Percentiles rank a stretch among this genome's conserved stretches.
Evolutionary conservation across 2,329 filamentous ascomycete species (phyloP).

Genomic region (Epichloe scottii): DNA sequence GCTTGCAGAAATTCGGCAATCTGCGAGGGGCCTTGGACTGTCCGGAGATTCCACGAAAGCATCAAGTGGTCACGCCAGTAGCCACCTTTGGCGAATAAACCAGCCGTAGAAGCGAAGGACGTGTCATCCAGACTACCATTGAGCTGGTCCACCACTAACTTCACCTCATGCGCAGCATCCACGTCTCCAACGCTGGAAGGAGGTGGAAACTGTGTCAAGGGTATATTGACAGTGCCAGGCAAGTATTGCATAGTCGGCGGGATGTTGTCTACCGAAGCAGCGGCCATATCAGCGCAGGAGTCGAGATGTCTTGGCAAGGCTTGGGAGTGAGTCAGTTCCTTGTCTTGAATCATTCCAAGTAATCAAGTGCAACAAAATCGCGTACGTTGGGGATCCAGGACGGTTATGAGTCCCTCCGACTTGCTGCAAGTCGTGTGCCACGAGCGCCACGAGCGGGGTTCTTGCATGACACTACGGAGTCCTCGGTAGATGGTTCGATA

Average conservation of each 20-base stretch:
- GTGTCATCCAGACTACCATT: slow-evolving; percentile 26
- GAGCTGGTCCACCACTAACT: slow-evolving; percentile 24
- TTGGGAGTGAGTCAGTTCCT: background rate
- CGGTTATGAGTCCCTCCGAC: no score
- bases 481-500: no score
- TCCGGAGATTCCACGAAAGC: slow-evolving; percentile 43
- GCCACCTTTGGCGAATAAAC: slow-evolving; percentile 31
- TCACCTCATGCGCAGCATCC: slow-evolving; percentile 26
- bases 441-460: no score
- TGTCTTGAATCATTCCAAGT: no score
- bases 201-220: slow-evolving; percentile 30
- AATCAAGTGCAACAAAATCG: no score
- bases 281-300: background rate
- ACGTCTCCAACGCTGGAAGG: slow-evolving; percentile 14
- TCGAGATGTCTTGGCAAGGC: background rate
- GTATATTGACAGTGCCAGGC: slow-evolving; percentile 43
- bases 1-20: slow-evolving; percentile 27
- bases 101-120: slow-evolving; percentile 21
- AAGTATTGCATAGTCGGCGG: slow-evolving; percentile 3
- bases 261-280: background rate
- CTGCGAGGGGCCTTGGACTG: slow-evolving; percentile 28
- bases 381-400: no score
- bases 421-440: no score
- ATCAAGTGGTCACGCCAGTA: slow-evolving; percentile 49
- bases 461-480: no score